phyloP scores from a whole-genome alignment of 495 filamentous ascomycete genomes.

The Lentithecium fluviatile region DNA sequence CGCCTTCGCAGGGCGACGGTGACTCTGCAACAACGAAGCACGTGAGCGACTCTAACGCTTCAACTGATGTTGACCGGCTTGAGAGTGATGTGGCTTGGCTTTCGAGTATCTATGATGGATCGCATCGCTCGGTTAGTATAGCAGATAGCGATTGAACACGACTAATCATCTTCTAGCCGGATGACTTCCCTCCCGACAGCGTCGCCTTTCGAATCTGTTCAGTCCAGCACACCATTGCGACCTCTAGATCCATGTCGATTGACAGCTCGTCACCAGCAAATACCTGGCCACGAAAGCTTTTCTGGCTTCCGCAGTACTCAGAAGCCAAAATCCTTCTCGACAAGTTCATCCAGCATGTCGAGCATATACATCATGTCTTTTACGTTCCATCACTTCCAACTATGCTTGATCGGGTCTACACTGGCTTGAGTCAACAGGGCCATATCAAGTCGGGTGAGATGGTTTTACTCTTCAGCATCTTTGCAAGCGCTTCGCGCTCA shows the following conservation, averaged over 20 bases:
- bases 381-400: conserved; percentile 44
- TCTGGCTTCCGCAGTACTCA: conserved; percentile 46
- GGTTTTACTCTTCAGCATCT: conserved; percentile 49
- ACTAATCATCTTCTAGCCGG: not conserved
- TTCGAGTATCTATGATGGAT: conserved; percentile 19
- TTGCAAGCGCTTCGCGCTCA: conserved; percentile 47
- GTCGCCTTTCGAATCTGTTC: conserved; percentile 27
- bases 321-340: conserved; percentile 47
- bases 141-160: not conserved
- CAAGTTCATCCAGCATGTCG: conserved; percentile 47
- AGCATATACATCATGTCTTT: conserved; percentile 47
- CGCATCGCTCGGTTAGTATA: conserved; percentile 7
- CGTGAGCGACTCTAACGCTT: not conserved
- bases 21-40: not conserved
- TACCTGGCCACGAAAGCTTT: not conserved
- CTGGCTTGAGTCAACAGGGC: conserved; percentile 29
- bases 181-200: conserved; percentile 17
- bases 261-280: too few species aligned
- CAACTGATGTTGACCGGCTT: not conserved
- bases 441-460: conserved; percentile 40
- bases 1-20: not conserved
- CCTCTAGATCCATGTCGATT: too few species aligned
- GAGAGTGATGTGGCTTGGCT: conserved; percentile 25
- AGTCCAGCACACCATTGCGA: conserved; percentile 11
- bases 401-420: conserved; percentile 46